Conservation (phyloP, 108 stramenopile species). For the Nitzschia sp. region DNA sequence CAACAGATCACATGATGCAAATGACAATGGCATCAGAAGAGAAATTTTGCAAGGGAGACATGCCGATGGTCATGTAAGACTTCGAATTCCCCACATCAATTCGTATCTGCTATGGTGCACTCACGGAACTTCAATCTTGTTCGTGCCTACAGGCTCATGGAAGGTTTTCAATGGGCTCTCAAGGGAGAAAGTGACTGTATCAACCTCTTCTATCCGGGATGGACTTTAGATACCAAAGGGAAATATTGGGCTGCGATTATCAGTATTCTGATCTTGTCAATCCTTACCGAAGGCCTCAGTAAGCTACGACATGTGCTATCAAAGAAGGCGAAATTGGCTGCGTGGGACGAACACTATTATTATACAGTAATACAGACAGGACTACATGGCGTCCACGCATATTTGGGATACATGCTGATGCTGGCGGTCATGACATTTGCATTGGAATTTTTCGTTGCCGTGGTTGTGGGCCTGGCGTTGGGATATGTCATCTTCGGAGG, state of each 20-base stretch:
- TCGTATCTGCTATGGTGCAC: background rate
- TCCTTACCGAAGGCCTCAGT: constrained; percentile 40
- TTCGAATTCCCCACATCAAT: too few relatives aligned
- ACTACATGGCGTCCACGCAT: constrained; percentile 44
- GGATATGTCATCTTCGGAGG: constrained; percentile 48
- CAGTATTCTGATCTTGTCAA: constrained; percentile 35
- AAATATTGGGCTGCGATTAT: constrained; percentile 49
- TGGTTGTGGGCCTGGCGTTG: constrained; percentile 43
- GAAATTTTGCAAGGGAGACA: constrained; percentile 22
- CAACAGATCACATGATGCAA: too few relatives aligned
- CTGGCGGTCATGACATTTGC: constrained; percentile 64
- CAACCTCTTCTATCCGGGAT: constrained; percentile 45
- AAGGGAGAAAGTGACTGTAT: constrained; percentile 39
- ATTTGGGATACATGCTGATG: constrained; percentile 56
- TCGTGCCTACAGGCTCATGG: constrained; percentile 26
- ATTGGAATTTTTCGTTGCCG: constrained; percentile 42
- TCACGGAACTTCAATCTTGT: background rate
- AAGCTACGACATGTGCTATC: constrained; percentile 33
- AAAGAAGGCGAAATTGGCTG: constrained; percentile 2
- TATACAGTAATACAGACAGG: constrained; percentile 14
- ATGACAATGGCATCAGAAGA: background rate
- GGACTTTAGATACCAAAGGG: constrained; percentile 46
- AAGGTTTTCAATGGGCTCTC: constrained; percentile 45
- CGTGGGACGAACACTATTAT: background rate
- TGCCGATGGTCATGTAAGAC: constrained; percentile 39